Conservation (phyloP, 345 rosid species). For the Populus pruinosa region DNA sequence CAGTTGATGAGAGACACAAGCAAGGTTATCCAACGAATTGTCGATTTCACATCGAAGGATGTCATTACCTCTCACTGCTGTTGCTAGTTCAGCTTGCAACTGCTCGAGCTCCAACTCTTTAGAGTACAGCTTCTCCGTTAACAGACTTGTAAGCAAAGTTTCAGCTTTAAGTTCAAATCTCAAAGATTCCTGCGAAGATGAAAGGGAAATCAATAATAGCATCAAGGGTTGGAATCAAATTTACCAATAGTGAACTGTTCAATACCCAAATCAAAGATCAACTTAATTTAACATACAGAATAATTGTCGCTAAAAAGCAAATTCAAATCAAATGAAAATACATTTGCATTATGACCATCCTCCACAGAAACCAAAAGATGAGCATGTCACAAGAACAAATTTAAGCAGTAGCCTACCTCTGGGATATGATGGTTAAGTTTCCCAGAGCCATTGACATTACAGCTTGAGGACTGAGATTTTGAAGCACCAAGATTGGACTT, state of each 20-base stretch:
- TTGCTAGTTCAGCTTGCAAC: constrained; percentile 78
- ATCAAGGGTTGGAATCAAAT: not conserved
- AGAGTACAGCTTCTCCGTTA: constrained; percentile 79
- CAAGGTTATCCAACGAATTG: constrained; percentile 62
- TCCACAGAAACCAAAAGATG: not conserved
- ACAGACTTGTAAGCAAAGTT: constrained; percentile 59
- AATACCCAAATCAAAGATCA: not conserved
- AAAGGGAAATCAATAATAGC: constrained; percentile 16
- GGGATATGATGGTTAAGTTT: constrained; percentile 42
- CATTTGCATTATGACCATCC: not conserved
- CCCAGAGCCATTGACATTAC: constrained; percentile 21
- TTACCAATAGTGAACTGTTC: not conserved
- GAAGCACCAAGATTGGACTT: constrained; percentile 46
- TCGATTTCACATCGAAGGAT: constrained; percentile 69
- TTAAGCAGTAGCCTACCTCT: constrained; percentile 47
- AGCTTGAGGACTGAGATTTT: constrained; percentile 27
- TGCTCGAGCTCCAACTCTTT: constrained; percentile 84
- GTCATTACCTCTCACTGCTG: constrained; percentile 78
- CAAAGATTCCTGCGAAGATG: constrained; percentile 47
- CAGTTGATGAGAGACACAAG: constrained; percentile 58
- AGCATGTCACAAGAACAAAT: not conserved
- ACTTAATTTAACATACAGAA: not conserved
- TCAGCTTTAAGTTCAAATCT: constrained; percentile 69
- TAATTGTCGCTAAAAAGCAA: not conserved
- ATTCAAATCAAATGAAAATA: not conserved